These are phyloP conservation scores for Candida sphagnicola DNA, from an alignment of 805 yeast species.

Conservation along the genomic window DNA sequence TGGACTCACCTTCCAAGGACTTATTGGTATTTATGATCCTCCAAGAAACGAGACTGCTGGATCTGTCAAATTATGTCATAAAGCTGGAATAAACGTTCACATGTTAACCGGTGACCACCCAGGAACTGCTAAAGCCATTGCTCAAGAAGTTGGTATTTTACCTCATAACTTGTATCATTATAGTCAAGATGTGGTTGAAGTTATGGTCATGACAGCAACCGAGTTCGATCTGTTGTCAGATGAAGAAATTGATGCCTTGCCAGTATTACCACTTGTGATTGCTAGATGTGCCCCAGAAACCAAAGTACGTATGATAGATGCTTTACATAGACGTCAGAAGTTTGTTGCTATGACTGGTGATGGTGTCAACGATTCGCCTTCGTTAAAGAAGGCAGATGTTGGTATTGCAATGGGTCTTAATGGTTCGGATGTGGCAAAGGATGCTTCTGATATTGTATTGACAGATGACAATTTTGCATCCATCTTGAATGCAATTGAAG, in stretches of 20 bases:
- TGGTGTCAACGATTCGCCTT: slow-evolving; percentile 80
- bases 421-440: slow-evolving; percentile 84
- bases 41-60: slow-evolving; percentile 67
- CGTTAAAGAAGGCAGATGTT: slow-evolving; percentile 71
- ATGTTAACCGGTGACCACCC: slow-evolving; percentile 84
- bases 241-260: slow-evolving; percentile 30
- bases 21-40: slow-evolving; percentile 78
- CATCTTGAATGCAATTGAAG: slow-evolving; percentile 72
- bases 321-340: slow-evolving; percentile 33
- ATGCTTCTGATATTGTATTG: slow-evolving; percentile 72
- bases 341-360: slow-evolving; percentile 48
- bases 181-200: slow-evolving; percentile 27
- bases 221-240: slow-evolving; percentile 31
- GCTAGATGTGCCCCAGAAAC: slow-evolving; percentile 41
- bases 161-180: slow-evolving; percentile 45
- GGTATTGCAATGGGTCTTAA: slow-evolving; percentile 80
- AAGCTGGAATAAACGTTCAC: slow-evolving; percentile 74
- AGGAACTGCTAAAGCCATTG: slow-evolving; percentile 74
- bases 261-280: slow-evolving; percentile 37
- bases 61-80: slow-evolving; percentile 63
- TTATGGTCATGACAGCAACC: slow-evolving; percentile 35
- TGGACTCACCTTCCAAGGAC: slow-evolving; percentile 55
- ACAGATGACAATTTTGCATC: slow-evolving; percentile 74
- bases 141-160: slow-evolving; percentile 74
- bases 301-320: slow-evolving; percentile 39